Evolutionary conservation across 257 asterid species (phyloP).

Genomic region (Plantago major): DNA sequence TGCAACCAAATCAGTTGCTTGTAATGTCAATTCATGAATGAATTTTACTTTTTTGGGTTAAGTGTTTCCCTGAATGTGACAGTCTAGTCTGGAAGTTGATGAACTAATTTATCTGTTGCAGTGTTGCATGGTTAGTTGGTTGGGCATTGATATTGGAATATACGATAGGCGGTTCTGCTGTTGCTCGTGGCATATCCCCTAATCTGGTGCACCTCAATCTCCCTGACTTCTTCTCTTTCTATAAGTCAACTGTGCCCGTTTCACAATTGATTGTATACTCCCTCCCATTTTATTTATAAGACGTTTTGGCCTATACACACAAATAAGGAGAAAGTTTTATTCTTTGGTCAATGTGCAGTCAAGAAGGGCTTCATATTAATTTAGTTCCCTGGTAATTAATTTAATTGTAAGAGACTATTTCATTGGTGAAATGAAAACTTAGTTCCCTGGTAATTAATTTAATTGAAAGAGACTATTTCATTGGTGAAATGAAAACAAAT

Average conservation of each 20-base stretch:
- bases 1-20: background rate
- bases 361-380: too few species aligned
- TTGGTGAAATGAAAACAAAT: too few species aligned
- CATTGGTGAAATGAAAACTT: too few species aligned
- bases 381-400: too few species aligned
- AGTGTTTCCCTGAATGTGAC: background rate
- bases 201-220: conserved; percentile 59
- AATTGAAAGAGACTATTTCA: too few species aligned
- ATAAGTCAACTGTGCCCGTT: conserved; percentile 7
- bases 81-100: conserved; percentile 3
- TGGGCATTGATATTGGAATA: conserved; percentile 95
- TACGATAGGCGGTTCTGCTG: conserved; percentile 98
- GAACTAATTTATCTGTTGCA: conserved; percentile 30
- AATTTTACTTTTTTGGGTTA: conserved; percentile 6
- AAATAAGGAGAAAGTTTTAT: too few species aligned
- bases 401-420: too few species aligned
- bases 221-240: conserved; percentile 12
- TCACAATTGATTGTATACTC: too few species aligned
- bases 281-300: too few species aligned
- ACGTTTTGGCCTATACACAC: too few species aligned
- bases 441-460: too few species aligned
- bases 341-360: too few species aligned
- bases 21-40: background rate
- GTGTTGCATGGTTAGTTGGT: conserved; percentile 96
- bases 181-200: conserved; percentile 98